Evolutionary conservation across 441 rosid species (phyloP).

Genomic region (Capsella rubella): DNA sequence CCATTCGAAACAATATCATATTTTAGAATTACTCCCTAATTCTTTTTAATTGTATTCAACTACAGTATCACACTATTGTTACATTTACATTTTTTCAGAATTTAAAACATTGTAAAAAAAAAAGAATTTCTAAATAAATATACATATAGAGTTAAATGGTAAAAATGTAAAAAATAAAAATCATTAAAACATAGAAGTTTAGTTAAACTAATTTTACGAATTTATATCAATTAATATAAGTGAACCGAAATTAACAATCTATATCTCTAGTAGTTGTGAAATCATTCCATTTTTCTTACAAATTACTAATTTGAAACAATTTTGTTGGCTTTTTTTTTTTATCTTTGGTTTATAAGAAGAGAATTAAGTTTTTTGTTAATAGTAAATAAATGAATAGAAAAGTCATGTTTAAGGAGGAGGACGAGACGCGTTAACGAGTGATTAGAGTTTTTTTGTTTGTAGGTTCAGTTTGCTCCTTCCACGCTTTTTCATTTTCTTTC

Average conservation of each 20-base stretch:
- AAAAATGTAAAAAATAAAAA: too few species aligned
- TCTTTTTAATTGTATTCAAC: too few species aligned
- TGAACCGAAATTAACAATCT: neutral
- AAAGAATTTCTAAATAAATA: too few species aligned
- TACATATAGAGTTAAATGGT: too few species aligned
- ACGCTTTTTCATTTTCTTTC: constrained; percentile 37
- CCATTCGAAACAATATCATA: too few species aligned
- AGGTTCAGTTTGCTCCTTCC: constrained; percentile 39
- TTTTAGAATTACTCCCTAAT: too few species aligned
- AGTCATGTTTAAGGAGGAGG: neutral
- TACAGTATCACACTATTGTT: too few species aligned
- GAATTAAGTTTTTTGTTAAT: neutral
- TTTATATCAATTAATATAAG: neutral
- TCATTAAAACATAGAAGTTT: neutral
- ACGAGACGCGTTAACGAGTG: constrained; percentile 41
- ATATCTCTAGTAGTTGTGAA: neutral
- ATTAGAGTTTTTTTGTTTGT: constrained; percentile 11
- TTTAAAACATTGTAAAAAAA: too few species aligned
- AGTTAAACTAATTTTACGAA: neutral
- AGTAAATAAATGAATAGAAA: neutral
- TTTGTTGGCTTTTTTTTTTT: neutral
- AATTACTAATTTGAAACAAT: neutral
- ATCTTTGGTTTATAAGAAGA: neutral
- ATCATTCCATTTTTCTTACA: neutral
- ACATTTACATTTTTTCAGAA: too few species aligned